These are phyloP conservation scores for Cicer cuneatum DNA, from an alignment of 306 rosid species.

Conservation along the genomic window DNA sequence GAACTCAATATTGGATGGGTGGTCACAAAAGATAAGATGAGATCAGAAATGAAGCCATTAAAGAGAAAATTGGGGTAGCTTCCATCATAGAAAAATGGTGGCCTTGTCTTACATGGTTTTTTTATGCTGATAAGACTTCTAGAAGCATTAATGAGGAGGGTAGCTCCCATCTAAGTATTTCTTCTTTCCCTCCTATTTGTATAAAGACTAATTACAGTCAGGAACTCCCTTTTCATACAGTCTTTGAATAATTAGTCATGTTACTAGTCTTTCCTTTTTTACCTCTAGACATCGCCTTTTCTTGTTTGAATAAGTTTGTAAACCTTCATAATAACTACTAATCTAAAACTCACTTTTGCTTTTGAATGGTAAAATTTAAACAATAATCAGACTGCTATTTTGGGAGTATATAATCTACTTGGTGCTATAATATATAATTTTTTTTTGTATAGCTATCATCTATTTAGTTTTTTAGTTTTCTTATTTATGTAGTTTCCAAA, in stretches of 20 bases:
- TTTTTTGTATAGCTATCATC: neutral
- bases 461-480: neutral
- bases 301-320: neutral
- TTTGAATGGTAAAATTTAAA: neutral
- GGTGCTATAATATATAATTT: neutral
- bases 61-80: neutral
- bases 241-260: neutral
- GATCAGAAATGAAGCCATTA: neutral
- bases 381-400: neutral
- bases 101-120: neutral
- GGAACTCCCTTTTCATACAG: neutral
- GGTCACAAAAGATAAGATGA: neutral
- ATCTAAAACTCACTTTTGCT: neutral
- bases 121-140: neutral
- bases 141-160: neutral
- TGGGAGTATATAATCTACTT: neutral
- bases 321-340: neutral
- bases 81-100: neutral
- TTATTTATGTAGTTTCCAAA: neutral
- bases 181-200: neutral
- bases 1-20: neutral
- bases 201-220: neutral
- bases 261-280: neutral
- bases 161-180: neutral
- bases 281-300: neutral